Evolutionary conservation across 192 early-diverging fungal species (phyloP), one percentile per base, ranked within the genome.

Genomic region (Coemansia sp.): DNA sequence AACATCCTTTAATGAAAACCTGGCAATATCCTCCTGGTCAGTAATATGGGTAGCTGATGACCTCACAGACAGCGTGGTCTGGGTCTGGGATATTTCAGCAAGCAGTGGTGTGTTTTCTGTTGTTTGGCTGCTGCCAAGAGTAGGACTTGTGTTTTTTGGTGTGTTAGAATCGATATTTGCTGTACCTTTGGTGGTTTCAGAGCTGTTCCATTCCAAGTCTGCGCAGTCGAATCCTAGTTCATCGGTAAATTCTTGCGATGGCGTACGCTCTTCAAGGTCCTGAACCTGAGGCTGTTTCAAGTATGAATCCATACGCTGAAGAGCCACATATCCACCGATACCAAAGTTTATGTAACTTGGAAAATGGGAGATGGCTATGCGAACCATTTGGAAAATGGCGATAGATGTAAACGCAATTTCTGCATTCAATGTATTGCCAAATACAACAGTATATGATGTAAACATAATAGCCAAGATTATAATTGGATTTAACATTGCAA

Each of bases 71-170:
- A 53, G 51, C 23, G 87, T 8, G 90, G 88, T 71, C 96, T 98
- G 48, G 93, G 95, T 30, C 86, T 86, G 6, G 94, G 96, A 96
- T 23, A 90, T 82, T 4, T 94, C 96, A 57, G 87, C 87, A 56
- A 96, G 74, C 15, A 95, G 84, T 18, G 91, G 85, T 21, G 51
- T 53, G 10, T 21, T 15, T 29, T 53, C 51, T 13, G 51, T 29
- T 29, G 25, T 13, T 25, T 53, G 51, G n/a, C 28, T 6, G 26
- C n/a, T 49, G 20, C 26, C 28, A 53, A 25, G 23, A 53, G 23
- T 26, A 13, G 51, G 3, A 10, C 2, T 53, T 29, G 51, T 15
- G 23, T 10, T 53, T 25, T 8, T 26, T 55, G 31, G 10, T 53
- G 51, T 0, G 10, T 5, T 26, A 7, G 51, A 53, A 53, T 26